Percentiles rank a stretch among this genome's conserved stretches.
phyloP scores from a whole-genome alignment of 2,329 filamentous ascomycete genomes.

The Diaporthe helianthi region DNA sequence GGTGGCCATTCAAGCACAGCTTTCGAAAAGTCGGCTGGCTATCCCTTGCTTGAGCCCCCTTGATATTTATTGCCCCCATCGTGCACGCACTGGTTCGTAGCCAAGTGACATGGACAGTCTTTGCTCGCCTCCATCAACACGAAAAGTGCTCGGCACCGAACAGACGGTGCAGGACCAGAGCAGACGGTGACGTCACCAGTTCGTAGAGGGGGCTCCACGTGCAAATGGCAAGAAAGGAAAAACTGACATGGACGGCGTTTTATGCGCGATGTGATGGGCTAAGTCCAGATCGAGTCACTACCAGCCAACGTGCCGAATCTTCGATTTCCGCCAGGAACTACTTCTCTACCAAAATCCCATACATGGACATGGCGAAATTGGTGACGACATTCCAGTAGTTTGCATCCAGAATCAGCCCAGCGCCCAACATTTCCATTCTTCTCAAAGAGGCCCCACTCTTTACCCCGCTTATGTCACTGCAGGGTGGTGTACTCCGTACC shows the following conservation, averaged over 20 bases:
- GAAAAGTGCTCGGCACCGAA: neutral
- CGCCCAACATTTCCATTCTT: neutral
- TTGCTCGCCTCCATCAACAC: neutral
- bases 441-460: neutral
- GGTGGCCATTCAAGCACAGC: neutral
- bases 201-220: neutral
- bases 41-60: slow-evolving; percentile 2
- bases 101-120: neutral
- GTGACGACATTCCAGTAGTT: slow-evolving; percentile 11
- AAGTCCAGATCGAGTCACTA: neutral
- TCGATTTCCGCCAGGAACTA: neutral
- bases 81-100: neutral
- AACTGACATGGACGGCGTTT: slow-evolving; percentile 4
- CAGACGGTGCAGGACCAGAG: neutral
- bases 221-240: neutral
- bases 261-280: neutral
- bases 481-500: too few relatives aligned
- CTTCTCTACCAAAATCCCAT: neutral
- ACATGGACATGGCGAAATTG: neutral
- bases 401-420: neutral
- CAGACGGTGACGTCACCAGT: slow-evolving; percentile 1
- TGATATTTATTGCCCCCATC: slow-evolving; percentile 1
- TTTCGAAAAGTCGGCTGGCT: neutral
- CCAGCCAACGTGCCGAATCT: neutral
- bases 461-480: neutral